Conservation (phyloP, 2,329 filamentous ascomycete genomes). For the Pseudocercospora fuligena region DNA sequence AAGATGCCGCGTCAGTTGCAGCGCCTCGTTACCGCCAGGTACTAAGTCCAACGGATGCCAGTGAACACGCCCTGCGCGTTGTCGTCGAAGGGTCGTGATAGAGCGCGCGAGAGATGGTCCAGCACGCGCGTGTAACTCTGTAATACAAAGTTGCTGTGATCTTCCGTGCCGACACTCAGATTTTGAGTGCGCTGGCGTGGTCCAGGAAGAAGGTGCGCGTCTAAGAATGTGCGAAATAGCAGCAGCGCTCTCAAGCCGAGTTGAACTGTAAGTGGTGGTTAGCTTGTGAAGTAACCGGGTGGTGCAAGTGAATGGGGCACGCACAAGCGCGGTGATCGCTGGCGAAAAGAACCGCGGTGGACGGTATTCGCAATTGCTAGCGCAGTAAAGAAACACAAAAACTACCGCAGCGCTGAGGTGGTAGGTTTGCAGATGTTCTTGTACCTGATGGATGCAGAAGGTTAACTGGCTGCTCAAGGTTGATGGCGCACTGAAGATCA, state of each 20-base stretch:
- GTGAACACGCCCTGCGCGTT: neutral
- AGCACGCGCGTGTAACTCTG: neutral
- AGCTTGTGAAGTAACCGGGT: constrained; percentile 1
- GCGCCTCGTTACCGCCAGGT: neutral
- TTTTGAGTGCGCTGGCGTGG: constrained; percentile 23
- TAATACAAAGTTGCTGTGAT: constrained; percentile 1
- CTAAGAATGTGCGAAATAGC: constrained; percentile 15
- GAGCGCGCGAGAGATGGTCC: neutral
- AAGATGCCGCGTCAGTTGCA: constrained; percentile 10
- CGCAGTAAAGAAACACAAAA: constrained; percentile 14
- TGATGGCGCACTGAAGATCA: constrained; percentile 32
- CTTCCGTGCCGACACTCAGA: constrained; percentile 11
- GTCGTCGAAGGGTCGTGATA: neutral
- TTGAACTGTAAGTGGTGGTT: constrained; percentile 17
- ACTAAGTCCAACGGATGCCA: neutral
- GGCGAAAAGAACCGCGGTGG: neutral
- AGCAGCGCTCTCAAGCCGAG: constrained; percentile 10
- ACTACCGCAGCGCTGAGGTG: neutral
- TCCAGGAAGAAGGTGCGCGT: constrained; percentile 8
- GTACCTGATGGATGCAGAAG: constrained; percentile 32
- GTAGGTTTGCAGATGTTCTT: constrained; percentile 28
- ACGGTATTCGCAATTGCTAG: constrained; percentile 19
- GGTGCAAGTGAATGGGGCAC: constrained; percentile 3
- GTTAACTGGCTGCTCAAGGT: constrained; percentile 34
- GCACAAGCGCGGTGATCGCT: constrained; percentile 11